Conservation (phyloP, 495 filamentous ascomycete genomes). For the Hyaloscypha bicolor region DNA sequence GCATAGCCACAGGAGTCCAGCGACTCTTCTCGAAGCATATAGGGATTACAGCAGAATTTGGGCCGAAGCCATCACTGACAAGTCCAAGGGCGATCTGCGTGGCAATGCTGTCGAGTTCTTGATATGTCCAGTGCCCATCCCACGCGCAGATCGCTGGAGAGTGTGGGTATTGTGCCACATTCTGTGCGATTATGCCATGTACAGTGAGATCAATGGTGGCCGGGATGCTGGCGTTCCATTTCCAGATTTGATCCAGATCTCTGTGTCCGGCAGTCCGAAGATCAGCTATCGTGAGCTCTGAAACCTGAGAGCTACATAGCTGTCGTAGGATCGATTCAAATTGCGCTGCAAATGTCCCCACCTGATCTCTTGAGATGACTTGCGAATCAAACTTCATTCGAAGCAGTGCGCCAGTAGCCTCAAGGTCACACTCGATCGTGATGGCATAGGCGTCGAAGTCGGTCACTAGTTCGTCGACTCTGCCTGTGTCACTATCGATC, state of each 20-base stretch:
- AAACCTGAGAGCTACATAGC: no score
- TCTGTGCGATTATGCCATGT: conserved; percentile 50
- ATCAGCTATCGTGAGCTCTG: no score
- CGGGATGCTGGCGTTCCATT: conserved; percentile 22
- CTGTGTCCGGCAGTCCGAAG: no score
- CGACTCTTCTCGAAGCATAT: conserved; percentile 48
- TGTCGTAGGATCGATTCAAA: neutral
- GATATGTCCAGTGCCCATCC: conserved; percentile 42
- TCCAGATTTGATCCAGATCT: neutral
- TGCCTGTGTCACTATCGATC: neutral
- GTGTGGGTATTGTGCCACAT: conserved; percentile 27
- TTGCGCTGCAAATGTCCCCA: neutral
- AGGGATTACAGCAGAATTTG: conserved; percentile 4
- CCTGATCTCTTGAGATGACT: neutral
- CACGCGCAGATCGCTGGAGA: conserved; percentile 27
- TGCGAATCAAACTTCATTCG: neutral
- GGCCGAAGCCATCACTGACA: conserved; percentile 1
- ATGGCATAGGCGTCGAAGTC: neutral
- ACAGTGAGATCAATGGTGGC: conserved; percentile 37
- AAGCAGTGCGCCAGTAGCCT: neutral
- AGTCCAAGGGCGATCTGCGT: conserved; percentile 6
- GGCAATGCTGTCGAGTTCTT: conserved; percentile 13
- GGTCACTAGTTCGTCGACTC: neutral
- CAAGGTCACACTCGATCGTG: neutral
- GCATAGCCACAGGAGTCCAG: conserved; percentile 47